Percentiles rank a stretch among this genome's conserved stretches.
Evolutionary conservation across 2,329 filamentous ascomycete genomes (phyloP).

Genomic region (Cordyceps pruinosa): DNA sequence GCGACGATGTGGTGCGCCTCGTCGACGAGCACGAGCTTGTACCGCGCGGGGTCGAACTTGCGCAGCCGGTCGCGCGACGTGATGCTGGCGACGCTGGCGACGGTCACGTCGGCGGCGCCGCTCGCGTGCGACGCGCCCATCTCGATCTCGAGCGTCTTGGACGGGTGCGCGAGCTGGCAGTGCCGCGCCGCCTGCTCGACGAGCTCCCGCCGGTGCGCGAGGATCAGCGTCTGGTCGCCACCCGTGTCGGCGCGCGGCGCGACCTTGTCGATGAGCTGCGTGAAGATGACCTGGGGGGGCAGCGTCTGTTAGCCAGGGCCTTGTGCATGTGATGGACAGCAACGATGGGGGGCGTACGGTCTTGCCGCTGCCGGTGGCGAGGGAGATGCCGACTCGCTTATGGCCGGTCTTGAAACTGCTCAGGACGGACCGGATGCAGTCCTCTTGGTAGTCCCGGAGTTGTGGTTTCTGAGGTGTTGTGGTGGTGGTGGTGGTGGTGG

Average conservation of each 20-base stretch:
- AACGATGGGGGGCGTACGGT: slow-evolving; percentile 50
- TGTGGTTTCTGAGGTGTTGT: slow-evolving; percentile 35
- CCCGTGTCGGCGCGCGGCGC: slow-evolving; percentile 40
- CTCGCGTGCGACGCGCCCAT: slow-evolving; percentile 75
- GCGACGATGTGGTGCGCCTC: slow-evolving; percentile 97
- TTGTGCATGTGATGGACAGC: slow-evolving; percentile 6
- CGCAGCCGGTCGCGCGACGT: slow-evolving; percentile 65
- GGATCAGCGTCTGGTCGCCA: slow-evolving; percentile 75
- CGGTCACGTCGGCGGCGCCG: slow-evolving; percentile 81
- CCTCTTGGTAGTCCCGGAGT: slow-evolving; percentile 78
- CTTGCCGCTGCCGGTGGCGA: slow-evolving; percentile 85
- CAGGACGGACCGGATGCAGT: slow-evolving; percentile 80
- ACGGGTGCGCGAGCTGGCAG: slow-evolving; percentile 72
- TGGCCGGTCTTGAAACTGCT: slow-evolving; percentile 61
- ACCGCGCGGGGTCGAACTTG: slow-evolving; percentile 72
- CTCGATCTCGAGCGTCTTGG: slow-evolving; percentile 79
- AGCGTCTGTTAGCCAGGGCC: background rate
- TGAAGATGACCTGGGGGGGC: slow-evolving; percentile 73
- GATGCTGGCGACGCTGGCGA: slow-evolving; percentile 85
- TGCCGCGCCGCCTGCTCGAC: slow-evolving; percentile 90
- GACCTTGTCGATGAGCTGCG: slow-evolving; percentile 80
- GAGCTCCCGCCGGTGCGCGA: slow-evolving; percentile 87
- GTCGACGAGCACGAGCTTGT: slow-evolving; percentile 90
- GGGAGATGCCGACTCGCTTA: slow-evolving; percentile 73
- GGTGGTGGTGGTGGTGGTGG: slow-evolving; percentile 5